Evolutionary conservation across 225 moss, liverwort and hornwort genomes (phyloP), one percentile per base, ranked within the genome.

Genomic region (Bryoerythrophyllum caledonicum): DNA sequence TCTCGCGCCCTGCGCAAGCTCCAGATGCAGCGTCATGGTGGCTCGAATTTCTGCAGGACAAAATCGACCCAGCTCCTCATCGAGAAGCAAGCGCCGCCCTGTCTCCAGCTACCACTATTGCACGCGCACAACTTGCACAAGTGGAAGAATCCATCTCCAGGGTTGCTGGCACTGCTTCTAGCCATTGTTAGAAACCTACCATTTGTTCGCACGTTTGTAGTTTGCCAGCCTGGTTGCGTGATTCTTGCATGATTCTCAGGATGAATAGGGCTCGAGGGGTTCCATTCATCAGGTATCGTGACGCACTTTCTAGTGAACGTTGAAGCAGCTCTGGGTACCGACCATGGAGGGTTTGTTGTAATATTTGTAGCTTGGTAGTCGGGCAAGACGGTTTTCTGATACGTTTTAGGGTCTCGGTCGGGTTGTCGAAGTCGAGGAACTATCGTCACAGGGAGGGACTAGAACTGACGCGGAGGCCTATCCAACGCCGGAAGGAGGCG

Each of bases 1-100:
- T 3, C 80, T 72, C 26, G 76, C 61, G 14, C 76, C 81, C 56
- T 30, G 80, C 8, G 81, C 76, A 61, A 81, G 81, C 34, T 76
- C 81, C n/a, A 81, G 0, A 44, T 67, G 81, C 41, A 37, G 26
- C 1, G 30, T 28, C 80, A 76, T 76, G 30, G 41, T 11, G 35
- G 11, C 3, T 75, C 63, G 74, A 35, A 37, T 11, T 60, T 32
- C 61, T 62, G 40, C 23, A 32, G 23, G 12, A 12, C 0, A 0
- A 66, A 2, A 58, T 6, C 0, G 35, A 35, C 35, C 0, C 65
- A 60, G 24, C 16, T 74, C 56, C 44, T 0, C 27, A 59, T 19
- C 3, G 44, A 44, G 44, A 44, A 14, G 3, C 44, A 14, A 44
- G 34, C 34, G 34, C 34, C 6, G 34, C 37, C 15, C 62, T 4